Base-by-base conservation (phyloP, 371 early-diverging fungal species). In the Lichtheimia ornata region DNA sequence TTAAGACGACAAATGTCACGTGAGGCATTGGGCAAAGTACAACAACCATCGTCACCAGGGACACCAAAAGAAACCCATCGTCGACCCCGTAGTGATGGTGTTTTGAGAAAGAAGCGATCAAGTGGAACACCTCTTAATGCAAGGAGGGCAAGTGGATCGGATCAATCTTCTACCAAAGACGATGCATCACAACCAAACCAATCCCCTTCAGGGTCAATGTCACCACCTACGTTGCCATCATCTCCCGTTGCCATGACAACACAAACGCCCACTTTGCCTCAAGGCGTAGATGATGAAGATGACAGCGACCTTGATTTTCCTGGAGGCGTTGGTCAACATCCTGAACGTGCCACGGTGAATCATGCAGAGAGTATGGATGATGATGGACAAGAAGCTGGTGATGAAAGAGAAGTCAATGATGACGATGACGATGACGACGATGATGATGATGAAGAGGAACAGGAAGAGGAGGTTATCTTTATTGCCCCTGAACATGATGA, bases 381-480 rank as follows among this genome's bases (percentile, higher is more conserved):
- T 47, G 68, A 72, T 17, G 64, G 53, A 17, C 56, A 53, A 18
- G 64, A 50, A 43, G 61, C 59, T 35, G 64, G 54, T n/a, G 62
- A 61, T 42, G 58, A 61, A 47, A 54, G 61, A 42, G 72, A 67
- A 0, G 72, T 7, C 2, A 49, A 66, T 14, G 76, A 72, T 0
- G 76, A 72, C 0, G 72, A 67, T 0, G 76, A 69, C 13, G 76
- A 73, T 0, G 71, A 71, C 0, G 71, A 71, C 1, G 70, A 71
- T 1, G 74, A 66, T 12, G 63, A 56, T 11, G 65, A 62, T 28
- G 65, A 65, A 17, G 70, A 62, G 18, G 69, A 70, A 18, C 71
- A 74, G 30, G 78, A 78, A 40, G 72, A 77, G 40, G 74, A 77
- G 20, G 74, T 74, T 12, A 78, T 78, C 24, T 78, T 64, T 25